Percentiles rank a stretch among this genome's conserved stretches.
Conservation (phyloP, 2,329 filamentous ascomycete species). For the Diaporthe citri region DNA sequence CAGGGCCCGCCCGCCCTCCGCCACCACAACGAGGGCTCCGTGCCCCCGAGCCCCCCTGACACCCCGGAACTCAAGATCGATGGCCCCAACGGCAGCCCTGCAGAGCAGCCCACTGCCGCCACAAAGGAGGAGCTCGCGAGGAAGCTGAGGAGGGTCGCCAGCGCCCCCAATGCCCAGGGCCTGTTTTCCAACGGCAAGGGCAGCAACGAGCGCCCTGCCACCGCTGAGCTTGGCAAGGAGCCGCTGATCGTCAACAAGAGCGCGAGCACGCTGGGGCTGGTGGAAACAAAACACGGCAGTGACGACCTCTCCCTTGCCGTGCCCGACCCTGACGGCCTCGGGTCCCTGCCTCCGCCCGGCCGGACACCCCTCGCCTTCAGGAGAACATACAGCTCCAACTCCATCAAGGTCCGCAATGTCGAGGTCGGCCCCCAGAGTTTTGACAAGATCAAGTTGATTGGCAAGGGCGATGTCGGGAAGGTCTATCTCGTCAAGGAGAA, state of each 20-base stretch:
- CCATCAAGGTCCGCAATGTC: conserved; percentile 97
- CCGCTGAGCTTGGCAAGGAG: conserved; percentile 88
- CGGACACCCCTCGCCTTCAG: conserved; percentile 83
- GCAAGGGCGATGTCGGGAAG: conserved; percentile 98
- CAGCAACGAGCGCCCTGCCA: conserved; percentile 78
- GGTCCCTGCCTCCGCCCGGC: conserved; percentile 75
- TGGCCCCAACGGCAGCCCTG: conserved; percentile 73
- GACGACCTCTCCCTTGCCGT: conserved; percentile 55
- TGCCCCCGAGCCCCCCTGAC: conserved; percentile 92
- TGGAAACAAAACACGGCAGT: conserved; percentile 58
- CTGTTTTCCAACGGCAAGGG: conserved; percentile 77
- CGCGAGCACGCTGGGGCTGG: conserved; percentile 59
- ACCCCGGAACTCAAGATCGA: conserved; percentile 84
- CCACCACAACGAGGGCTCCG: conserved; percentile 94
- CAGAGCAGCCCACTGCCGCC: conserved; percentile 77
- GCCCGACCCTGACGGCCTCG: conserved; percentile 64
- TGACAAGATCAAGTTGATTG: conserved; percentile 99
- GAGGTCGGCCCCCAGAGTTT: conserved; percentile 96
- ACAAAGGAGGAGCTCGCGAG: conserved; percentile 95
- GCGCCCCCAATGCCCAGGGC: conserved; percentile 96
- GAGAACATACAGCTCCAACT: conserved; percentile 98
- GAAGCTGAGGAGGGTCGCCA: conserved; percentile 93
- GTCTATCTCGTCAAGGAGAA: conserved; percentile 98
- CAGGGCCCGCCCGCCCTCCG: conserved; percentile 93
- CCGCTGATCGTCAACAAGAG: conserved; percentile 73